Percentiles rank a stretch among this genome's conserved stretches.
Conservation (phyloP, 495 filamentous ascomycete species). For the Xeromyces bisporus region DNA sequence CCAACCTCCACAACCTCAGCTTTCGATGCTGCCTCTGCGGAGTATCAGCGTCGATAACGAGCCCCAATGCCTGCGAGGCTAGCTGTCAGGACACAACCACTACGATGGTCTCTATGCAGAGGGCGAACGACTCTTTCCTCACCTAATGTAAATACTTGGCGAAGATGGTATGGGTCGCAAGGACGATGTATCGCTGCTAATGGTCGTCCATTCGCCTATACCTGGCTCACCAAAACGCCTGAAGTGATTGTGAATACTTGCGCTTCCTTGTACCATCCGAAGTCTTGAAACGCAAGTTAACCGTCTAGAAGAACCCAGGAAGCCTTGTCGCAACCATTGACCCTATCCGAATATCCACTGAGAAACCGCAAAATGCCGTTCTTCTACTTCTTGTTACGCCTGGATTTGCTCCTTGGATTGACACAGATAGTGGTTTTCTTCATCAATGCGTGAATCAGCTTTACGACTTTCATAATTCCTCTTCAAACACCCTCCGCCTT, state of each 20-base stretch:
- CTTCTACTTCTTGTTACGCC: conserved; percentile 24
- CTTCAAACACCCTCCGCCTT: conserved; percentile 8
- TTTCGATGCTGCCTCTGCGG: no score
- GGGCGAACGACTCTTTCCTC: not conserved
- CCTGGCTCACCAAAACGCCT: conserved; percentile 23
- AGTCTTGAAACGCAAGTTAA: no score
- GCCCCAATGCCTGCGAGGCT: no score
- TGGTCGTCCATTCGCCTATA: conserved; percentile 14
- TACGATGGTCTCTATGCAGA: not conserved
- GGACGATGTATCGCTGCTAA: not conserved
- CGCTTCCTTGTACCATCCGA: not conserved
- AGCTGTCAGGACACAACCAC: not conserved
- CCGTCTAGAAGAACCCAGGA: conserved; percentile 12
- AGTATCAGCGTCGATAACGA: no score
- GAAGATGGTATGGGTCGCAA: conserved; percentile 11
- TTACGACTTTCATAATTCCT: conserved; percentile 1
- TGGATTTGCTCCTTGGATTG: conserved; percentile 24
- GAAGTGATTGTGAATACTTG: conserved; percentile 17
- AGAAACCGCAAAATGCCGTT: conserved; percentile 8
- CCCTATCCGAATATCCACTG: conserved; percentile 4
- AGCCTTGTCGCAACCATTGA: conserved; percentile 14
- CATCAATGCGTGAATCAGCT: conserved; percentile 14
- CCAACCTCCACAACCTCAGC: no score
- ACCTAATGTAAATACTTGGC: conserved; percentile 1
- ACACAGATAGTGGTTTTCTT: conserved; percentile 16